These are phyloP conservation scores for Ustilago loliicola DNA, from an alignment of 1,284 basidiomycete genomes.

Conservation along the genomic window DNA sequence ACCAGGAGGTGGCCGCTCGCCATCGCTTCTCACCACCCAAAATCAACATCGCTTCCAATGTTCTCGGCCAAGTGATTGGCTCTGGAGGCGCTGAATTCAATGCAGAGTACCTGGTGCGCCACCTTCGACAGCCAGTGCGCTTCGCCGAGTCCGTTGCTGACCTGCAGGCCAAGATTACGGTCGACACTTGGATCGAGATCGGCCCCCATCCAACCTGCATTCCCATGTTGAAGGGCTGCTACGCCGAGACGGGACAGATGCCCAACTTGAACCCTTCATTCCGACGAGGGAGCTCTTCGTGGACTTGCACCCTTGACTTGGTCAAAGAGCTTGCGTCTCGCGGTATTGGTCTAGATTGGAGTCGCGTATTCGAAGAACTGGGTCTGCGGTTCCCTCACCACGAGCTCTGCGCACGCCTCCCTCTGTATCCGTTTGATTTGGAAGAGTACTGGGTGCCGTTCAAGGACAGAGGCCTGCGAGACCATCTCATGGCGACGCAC, in stretches of 20 bases:
- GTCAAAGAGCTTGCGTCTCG: slow-evolving; percentile 37
- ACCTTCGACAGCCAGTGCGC: slow-evolving; percentile 40
- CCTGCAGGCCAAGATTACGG: slow-evolving; percentile 15
- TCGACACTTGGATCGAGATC: slow-evolving; percentile 44
- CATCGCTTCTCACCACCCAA: slow-evolving; percentile 26
- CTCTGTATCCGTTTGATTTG: slow-evolving; percentile 52
- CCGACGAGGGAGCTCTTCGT: slow-evolving; percentile 44
- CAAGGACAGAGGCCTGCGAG: slow-evolving; percentile 52
- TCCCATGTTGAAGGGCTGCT: slow-evolving; percentile 52
- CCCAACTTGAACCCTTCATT: slow-evolving; percentile 40
- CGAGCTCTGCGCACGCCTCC: slow-evolving; percentile 26
- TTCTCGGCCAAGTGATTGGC: slow-evolving; percentile 24
- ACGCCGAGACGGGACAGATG: slow-evolving; percentile 9
- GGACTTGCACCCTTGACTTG: slow-evolving; percentile 25
- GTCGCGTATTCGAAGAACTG: slow-evolving; percentile 26
- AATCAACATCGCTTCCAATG: slow-evolving; percentile 40
- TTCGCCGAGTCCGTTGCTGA: slow-evolving; percentile 41
- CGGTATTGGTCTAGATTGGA: slow-evolving; percentile 33
- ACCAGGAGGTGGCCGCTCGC: background rate
- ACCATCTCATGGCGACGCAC: slow-evolving; percentile 22
- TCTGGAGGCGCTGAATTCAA: slow-evolving; percentile 10
- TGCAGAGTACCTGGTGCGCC: slow-evolving; percentile 29
- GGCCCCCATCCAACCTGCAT: slow-evolving; percentile 52
- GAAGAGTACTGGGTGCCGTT: slow-evolving; percentile 48
- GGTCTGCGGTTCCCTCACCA: slow-evolving; percentile 26